Evolutionary conservation across 768 basidiomycete species (phyloP), one percentile per base, ranked within the genome.

Genomic region (Kwoniella heveanensis): DNA sequence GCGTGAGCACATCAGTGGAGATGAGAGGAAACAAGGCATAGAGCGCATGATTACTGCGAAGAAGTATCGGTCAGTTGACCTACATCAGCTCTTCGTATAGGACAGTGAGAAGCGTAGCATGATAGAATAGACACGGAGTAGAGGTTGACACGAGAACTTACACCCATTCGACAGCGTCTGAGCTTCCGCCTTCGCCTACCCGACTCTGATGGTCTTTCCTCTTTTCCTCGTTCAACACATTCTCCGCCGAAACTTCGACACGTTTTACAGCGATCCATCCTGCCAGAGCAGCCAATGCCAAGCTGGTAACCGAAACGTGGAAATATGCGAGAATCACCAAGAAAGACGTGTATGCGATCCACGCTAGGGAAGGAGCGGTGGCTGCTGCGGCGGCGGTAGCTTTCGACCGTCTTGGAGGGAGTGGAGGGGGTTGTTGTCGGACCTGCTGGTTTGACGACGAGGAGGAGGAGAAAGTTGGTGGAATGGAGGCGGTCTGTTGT

Each of bases 21-120:
- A 78, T 76, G 37, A 80, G 57, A 0, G 79, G 79, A 58, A 78
- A 80, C 24, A 80, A 56, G 17, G 74, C 74, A 39, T 77, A 69
- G 1, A 81, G 60, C 0, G 71, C 73, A 36, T 78, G 73, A 58
- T 80, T 80, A 7, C 72, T 73, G 32, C 22, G 15, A 9, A 32
- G 22, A 10, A 5, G 13, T 27, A 57, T 39, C 32, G n/a, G 7
- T 39, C 27, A 13, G 32, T n/a, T n/a, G n/a, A n/a, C n/a, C n/a
- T n/a, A n/a, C n/a, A n/a, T 32, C 32, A 32, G 32, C 32, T 32
- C 32, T 32, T 6, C 32, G 5, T 5, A 32, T 32, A 32, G 32
- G n/a, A n/a, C n/a, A n/a, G n/a, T n/a, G n/a, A n/a, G n/a, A n/a
- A n/a, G n/a, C n/a, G n/a, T n/a, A n/a, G n/a, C n/a, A n/a, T n/a